Evolutionary conservation across 2,329 filamentous ascomycete genomes (phyloP).

Genomic region (Pezicula neosporulosa): DNA sequence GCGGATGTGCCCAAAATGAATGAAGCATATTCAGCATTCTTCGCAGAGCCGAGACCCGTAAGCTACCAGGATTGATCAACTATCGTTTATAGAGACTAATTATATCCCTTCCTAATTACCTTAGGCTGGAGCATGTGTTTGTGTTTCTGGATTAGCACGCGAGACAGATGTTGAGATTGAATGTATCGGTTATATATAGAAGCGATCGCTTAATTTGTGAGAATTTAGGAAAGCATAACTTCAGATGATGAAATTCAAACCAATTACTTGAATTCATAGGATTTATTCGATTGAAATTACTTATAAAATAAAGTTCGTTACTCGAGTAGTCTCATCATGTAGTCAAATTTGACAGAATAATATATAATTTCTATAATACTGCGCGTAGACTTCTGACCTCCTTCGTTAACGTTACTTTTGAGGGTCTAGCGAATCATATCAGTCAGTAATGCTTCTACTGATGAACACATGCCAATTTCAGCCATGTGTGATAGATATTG

Average conservation of each 20-base stretch:
- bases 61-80: conserved; percentile 21
- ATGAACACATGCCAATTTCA: neutral
- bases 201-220: too few species aligned
- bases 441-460: neutral
- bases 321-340: too few species aligned
- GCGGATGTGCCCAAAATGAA: conserved; percentile 55
- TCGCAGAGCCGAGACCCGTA: conserved; percentile 39
- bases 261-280: too few species aligned
- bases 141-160: conserved; percentile 41
- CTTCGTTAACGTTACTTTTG: too few species aligned
- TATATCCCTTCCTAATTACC: neutral
- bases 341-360: too few species aligned
- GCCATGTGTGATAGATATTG: neutral
- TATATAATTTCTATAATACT: too few species aligned
- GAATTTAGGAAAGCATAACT: too few species aligned
- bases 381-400: too few species aligned
- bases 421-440: too few species aligned
- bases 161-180: conserved; percentile 46
- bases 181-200: conserved; percentile 28
- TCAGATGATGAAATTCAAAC: too few species aligned
- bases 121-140: conserved; percentile 38
- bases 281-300: too few species aligned
- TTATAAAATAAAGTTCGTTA: too few species aligned
- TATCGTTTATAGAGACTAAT: neutral
- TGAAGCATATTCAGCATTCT: conserved; percentile 46